A percentile compares a stretch with the other conserved stretches of the same genome.
Conservation (phyloP, 2,329 filamentous ascomycete species). For the Teratosphaeria destructans region DNA sequence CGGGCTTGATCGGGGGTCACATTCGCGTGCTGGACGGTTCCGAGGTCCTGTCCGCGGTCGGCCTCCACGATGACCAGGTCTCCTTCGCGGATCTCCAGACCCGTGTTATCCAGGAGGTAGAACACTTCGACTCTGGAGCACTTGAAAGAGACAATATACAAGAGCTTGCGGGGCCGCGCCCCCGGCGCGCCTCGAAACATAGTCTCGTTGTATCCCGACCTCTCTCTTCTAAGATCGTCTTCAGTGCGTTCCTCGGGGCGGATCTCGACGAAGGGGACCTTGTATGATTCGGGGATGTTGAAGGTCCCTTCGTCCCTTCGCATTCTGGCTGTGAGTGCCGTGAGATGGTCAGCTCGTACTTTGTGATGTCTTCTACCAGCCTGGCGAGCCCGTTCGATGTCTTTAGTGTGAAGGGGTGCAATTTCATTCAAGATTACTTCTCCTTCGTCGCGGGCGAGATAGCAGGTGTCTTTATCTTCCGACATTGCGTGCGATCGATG, state of each 20-base stretch:
- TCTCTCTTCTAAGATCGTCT: slow-evolving; percentile 10
- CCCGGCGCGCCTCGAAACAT: not conserved
- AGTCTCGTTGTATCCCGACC: not conserved
- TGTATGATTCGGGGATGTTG: slow-evolving; percentile 20
- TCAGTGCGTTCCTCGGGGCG: slow-evolving; percentile 12
- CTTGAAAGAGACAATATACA: slow-evolving; percentile 94
- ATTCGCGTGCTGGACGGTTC: slow-evolving; percentile 80
- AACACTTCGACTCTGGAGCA: slow-evolving; percentile 92
- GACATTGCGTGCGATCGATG: not conserved
- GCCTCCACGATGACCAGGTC: slow-evolving; percentile 97
- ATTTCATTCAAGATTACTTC: not conserved
- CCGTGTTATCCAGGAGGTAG: slow-evolving; percentile 92
- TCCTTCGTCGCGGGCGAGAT: not conserved
- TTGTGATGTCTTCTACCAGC: not conserved
- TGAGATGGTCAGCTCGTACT: not conserved
- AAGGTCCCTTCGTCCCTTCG: slow-evolving; percentile 3
- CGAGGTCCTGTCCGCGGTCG: slow-evolving; percentile 89
- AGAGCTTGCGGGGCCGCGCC: slow-evolving; percentile 37
- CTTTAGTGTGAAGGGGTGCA: not conserved
- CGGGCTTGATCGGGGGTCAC: slow-evolving; percentile 82
- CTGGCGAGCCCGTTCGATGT: not conserved
- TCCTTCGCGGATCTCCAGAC: slow-evolving; percentile 77
- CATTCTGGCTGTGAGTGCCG: not conserved
- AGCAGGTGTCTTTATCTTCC: not conserved
- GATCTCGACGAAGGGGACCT: slow-evolving; percentile 17